Evolutionary conservation across 2,329 filamentous ascomycete species (phyloP).

Genomic region (Trichoderma gracile): DNA sequence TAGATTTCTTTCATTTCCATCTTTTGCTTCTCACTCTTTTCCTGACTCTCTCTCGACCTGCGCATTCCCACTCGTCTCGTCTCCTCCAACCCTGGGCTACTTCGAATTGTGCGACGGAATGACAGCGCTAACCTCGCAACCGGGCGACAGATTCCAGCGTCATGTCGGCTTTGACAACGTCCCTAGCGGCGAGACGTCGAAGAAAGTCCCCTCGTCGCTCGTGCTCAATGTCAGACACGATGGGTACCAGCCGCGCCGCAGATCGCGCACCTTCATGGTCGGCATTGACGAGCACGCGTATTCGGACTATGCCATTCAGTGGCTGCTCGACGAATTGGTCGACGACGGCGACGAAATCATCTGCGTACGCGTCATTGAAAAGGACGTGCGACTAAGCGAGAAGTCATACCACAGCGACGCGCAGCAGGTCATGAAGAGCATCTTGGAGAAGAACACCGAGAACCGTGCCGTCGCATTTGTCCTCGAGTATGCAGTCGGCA

Average conservation of each 20-base stretch:
- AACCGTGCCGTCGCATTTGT: conserved; percentile 84
- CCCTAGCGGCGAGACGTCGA: conserved; percentile 54
- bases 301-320: conserved; percentile 88
- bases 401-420: conserved; percentile 77
- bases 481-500: conserved; percentile 84
- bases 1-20: background rate
- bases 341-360: conserved; percentile 94
- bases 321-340: conserved; percentile 87
- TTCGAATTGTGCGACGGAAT: conserved; percentile 34
- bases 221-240: conserved; percentile 84
- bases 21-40: background rate
- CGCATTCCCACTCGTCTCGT: background rate
- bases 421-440: conserved; percentile 68
- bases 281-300: conserved; percentile 90
- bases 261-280: conserved; percentile 85
- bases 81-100: background rate
- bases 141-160: conserved; percentile 54
- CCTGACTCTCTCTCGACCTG: background rate
- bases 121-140: conserved; percentile 47
- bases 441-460: conserved; percentile 74
- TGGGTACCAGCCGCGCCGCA: conserved; percentile 77
- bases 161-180: conserved; percentile 65
- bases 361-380: conserved; percentile 84
- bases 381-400: conserved; percentile 69
- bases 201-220: conserved; percentile 65